Evolutionary conservation across 495 filamentous ascomycete genomes (phyloP).

Genomic region (Thermothielavioides terrestris): DNA sequence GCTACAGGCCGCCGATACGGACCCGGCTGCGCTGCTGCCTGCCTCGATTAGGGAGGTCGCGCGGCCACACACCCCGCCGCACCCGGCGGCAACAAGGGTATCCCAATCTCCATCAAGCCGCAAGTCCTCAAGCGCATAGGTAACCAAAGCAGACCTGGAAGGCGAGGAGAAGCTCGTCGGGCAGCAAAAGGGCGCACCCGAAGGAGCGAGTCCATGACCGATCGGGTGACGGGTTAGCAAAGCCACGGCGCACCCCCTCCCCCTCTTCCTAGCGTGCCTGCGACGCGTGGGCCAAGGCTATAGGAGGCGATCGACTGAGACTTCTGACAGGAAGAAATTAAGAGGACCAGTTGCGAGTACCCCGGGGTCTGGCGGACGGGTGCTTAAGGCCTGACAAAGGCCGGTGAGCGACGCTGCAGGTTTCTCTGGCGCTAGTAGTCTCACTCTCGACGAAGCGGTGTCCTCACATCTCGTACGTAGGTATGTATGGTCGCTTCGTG

Average conservation of each 20-base stretch:
- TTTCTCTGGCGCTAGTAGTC: constrained; percentile 4
- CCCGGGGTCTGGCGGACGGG: neutral
- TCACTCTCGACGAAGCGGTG: constrained; percentile 10
- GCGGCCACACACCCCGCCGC: constrained; percentile 8
- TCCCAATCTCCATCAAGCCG: neutral
- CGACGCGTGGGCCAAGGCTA: constrained; percentile 1
- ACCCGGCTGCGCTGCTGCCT: neutral
- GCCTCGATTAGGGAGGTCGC: constrained; percentile 10
- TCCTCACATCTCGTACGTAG: constrained; percentile 7
- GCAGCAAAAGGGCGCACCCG: constrained; percentile 16
- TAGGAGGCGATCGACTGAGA: neutral
- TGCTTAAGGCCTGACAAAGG: constrained; percentile 12
- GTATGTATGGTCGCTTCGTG: constrained; percentile 7
- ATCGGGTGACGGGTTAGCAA: constrained; percentile 7
- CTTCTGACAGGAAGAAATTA: neutral
- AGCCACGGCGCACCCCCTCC: constrained; percentile 4
- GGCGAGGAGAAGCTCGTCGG: constrained; percentile 6
- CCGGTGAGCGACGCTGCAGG: constrained; percentile 8
- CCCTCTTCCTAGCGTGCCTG: too few species aligned
- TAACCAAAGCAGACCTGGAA: neutral
- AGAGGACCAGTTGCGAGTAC: neutral
- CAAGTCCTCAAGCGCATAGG: constrained; percentile 11
- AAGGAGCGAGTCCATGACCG: constrained; percentile 1
- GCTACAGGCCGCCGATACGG: neutral
- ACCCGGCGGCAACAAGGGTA: constrained; percentile 9